Percentiles rank a stretch among this genome's conserved stretches.
Evolutionary conservation across 495 filamentous ascomycete species (phyloP).

Genomic region (Neurospora hispaniola): DNA sequence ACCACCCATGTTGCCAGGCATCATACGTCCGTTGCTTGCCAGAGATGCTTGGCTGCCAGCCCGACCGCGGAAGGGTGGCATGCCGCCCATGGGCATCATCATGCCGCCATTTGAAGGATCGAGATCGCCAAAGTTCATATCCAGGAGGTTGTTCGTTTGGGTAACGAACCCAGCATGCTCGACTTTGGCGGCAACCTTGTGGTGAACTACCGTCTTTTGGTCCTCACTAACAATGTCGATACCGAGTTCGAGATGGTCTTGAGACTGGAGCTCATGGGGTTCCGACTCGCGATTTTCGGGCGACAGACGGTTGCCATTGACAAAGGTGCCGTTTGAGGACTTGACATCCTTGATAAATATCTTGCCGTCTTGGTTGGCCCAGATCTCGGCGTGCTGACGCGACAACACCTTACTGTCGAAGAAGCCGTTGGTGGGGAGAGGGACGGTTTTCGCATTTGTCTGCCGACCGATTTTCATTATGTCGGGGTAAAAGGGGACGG

Average conservation of each 20-base stretch:
- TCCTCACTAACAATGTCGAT: constrained; percentile 98
- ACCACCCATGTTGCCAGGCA: constrained; percentile 44
- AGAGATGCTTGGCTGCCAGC: constrained; percentile 62
- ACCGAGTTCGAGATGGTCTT: constrained; percentile 83
- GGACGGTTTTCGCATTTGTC: constrained; percentile 91
- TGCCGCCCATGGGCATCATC: constrained; percentile 42
- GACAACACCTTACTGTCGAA: constrained; percentile 98
- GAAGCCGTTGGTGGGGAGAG: constrained; percentile 80
- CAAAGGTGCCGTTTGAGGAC: constrained; percentile 96
- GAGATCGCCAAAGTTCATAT: constrained; percentile 83
- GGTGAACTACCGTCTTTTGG: constrained; percentile 94
- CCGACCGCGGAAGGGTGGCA: constrained; percentile 51
- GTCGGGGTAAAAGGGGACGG: constrained; percentile 79
- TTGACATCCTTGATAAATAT: constrained; percentile 96
- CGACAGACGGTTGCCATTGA: constrained; percentile 84
- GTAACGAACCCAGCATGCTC: constrained; percentile 79
- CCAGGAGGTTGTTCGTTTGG: constrained; percentile 58
- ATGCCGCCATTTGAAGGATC: constrained; percentile 63
- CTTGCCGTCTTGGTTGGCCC: constrained; percentile 81
- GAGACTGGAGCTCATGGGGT: constrained; percentile 77
- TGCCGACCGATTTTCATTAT: constrained; percentile 87
- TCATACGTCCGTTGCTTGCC: constrained; percentile 46
- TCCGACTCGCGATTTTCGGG: constrained; percentile 92
- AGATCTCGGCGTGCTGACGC: constrained; percentile 90
- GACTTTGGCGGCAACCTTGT: constrained; percentile 93